These are phyloP conservation scores for Rhizopus arrhizus DNA, from an alignment of 371 early-diverging fungal genomes.

Conservation along the genomic window DNA sequence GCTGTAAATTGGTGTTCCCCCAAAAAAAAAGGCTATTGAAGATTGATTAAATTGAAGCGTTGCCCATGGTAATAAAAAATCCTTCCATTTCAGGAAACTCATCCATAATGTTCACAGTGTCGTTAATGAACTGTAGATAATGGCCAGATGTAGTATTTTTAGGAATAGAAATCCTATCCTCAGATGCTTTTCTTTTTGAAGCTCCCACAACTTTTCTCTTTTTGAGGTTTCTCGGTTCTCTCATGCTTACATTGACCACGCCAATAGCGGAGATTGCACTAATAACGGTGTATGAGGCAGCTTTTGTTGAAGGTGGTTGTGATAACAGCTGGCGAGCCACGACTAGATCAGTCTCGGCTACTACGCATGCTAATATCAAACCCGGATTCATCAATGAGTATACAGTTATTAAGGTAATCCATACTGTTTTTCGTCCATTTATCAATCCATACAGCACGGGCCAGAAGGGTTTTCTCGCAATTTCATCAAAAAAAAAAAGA, in stretches of 20 bases:
- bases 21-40: too few relatives aligned
- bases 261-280: conserved; percentile 15
- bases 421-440: too few relatives aligned
- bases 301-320: conserved; percentile 13
- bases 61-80: background rate
- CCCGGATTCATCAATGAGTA: too few relatives aligned
- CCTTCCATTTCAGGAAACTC: too few relatives aligned
- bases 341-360: too few relatives aligned
- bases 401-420: too few relatives aligned
- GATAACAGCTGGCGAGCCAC: too few relatives aligned
- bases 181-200: conserved; percentile 7
- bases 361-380: too few relatives aligned
- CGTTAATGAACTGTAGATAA: conserved; percentile 12
- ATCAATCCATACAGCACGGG: too few relatives aligned
- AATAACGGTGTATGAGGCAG: conserved; percentile 9
- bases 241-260: conserved; percentile 11
- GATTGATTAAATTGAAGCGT: background rate
- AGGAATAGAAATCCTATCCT: conserved; percentile 6
- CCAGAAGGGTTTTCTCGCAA: too few relatives aligned
- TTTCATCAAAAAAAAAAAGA: too few relatives aligned
- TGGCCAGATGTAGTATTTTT: conserved; percentile 18
- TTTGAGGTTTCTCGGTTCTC: conserved; percentile 5
- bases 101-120: conserved; percentile 17
- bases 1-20: too few relatives aligned
- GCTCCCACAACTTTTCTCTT: conserved; percentile 14